Conservation (phyloP, 2,329 filamentous ascomycete genomes). For the Magnaporthiopsis poae region DNA sequence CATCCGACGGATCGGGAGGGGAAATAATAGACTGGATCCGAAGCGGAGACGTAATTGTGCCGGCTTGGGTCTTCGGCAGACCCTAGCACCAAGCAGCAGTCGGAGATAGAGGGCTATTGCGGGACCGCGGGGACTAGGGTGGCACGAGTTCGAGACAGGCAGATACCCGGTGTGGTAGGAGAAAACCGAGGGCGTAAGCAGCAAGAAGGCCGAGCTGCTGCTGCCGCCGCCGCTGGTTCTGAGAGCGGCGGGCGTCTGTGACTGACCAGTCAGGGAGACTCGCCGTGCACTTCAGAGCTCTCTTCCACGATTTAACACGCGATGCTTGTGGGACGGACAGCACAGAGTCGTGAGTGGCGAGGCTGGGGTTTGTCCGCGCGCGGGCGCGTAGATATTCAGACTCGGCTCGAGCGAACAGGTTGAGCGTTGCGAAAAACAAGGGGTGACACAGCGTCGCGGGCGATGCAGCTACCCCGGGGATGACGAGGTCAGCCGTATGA, state of each 20-base stretch:
- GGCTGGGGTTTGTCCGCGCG: too few species aligned
- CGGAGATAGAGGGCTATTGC: neutral
- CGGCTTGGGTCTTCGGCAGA: slow-evolving; percentile 32
- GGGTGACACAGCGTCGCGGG: neutral
- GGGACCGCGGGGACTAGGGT: neutral
- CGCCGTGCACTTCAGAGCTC: too few species aligned
- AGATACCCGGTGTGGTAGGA: neutral
- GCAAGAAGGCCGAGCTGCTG: neutral
- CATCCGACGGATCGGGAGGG: slow-evolving; percentile 30
- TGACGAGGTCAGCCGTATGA: neutral
- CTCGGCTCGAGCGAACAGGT: too few species aligned
- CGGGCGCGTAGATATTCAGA: too few species aligned
- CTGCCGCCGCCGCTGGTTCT: neutral
- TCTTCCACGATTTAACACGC: too few species aligned
- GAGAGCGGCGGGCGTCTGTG: neutral
- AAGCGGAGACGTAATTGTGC: slow-evolving; percentile 40
- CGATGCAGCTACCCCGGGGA: neutral
- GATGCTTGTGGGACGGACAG: too few species aligned
- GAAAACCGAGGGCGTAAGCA: neutral
- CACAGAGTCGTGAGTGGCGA: too few species aligned
- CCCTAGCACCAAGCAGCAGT: slow-evolving; percentile 14
- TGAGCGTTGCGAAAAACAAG: too few species aligned
- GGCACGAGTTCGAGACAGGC: neutral
- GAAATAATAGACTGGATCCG: slow-evolving; percentile 43
- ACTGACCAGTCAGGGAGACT: too few species aligned